A percentile compares a stretch with the other conserved stretches of the same genome.
phyloP scores from a whole-genome alignment of 2,329 filamentous ascomycete species.

The Immersiporthe knoxdaviesiana region DNA sequence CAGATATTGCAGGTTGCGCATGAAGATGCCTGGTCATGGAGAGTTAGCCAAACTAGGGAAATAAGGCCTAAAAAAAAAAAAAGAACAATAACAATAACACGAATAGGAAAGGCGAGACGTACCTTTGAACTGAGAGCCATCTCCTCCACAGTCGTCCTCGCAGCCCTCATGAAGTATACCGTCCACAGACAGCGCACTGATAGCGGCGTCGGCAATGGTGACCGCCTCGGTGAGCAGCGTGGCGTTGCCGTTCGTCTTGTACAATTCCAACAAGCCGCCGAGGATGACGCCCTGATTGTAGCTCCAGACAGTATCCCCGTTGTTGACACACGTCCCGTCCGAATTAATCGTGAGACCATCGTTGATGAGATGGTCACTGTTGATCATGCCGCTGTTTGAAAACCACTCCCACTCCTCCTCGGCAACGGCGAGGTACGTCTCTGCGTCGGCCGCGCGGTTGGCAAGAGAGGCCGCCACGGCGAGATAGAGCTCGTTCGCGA shows the following conservation, averaged over 20 bases:
- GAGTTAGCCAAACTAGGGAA: background rate
- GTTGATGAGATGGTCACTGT: conserved; percentile 52
- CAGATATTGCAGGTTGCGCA: conserved; percentile 63
- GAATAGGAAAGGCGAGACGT: background rate
- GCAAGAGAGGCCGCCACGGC: conserved; percentile 56
- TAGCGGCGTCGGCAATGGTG: conserved; percentile 56
- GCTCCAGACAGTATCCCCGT: conserved; percentile 50
- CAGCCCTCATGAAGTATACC: conserved; percentile 59
- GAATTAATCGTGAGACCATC: conserved; percentile 52
- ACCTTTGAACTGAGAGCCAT: conserved; percentile 68
- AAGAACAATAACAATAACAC: background rate
- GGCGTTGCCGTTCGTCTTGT: conserved; percentile 47
- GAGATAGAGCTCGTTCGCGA: conserved; percentile 61
- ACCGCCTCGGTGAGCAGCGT: conserved; percentile 47
- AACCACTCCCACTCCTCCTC: conserved; percentile 57
- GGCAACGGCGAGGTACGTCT: conserved; percentile 51
- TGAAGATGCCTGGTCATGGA: conserved; percentile 54
- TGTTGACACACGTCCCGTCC: conserved; percentile 51
- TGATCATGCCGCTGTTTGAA: conserved; percentile 53
- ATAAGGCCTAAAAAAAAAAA: background rate
- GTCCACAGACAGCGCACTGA: conserved; percentile 46
- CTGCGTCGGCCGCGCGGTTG: conserved; percentile 46
- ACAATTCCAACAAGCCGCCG: conserved; percentile 56
- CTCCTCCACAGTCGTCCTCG: conserved; percentile 50
- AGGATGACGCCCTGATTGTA: conserved; percentile 63